Conservation (phyloP, 2,329 filamentous ascomycete genomes). For the Didymella pomorum region DNA sequence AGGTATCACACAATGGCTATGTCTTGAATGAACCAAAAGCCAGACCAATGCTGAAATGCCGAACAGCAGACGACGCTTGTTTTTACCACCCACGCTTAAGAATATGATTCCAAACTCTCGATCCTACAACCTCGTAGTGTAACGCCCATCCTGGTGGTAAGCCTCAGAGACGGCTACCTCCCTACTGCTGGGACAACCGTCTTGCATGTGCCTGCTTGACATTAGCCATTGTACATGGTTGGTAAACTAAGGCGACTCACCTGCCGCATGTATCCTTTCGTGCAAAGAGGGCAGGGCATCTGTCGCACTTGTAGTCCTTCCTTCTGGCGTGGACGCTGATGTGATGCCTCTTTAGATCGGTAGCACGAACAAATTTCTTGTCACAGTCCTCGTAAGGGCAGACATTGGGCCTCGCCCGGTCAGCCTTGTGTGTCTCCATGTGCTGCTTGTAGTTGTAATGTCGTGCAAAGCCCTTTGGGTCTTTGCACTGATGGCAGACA, state of each 20-base stretch:
- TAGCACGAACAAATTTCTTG: conserved; percentile 82
- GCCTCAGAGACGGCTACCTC: conserved; percentile 26
- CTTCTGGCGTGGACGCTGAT: conserved; percentile 75
- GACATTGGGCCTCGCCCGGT: conserved; percentile 72
- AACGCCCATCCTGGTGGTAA: conserved; percentile 14
- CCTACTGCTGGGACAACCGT: conserved; percentile 72
- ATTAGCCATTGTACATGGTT: conserved; percentile 26
- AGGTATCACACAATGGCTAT: not conserved
- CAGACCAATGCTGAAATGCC: conserved; percentile 8
- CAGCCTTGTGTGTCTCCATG: conserved; percentile 81
- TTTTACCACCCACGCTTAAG: conserved; percentile 21
- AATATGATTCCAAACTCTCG: not conserved
- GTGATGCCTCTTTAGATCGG: conserved; percentile 72
- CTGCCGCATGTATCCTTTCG: conserved; percentile 84
- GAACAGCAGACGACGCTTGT: conserved; percentile 4
- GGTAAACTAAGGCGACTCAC: conserved; percentile 56
- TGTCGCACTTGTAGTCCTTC: conserved; percentile 73
- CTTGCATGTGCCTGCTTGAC: conserved; percentile 73
- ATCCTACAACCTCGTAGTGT: conserved; percentile 6
- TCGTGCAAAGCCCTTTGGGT: conserved; percentile 76
- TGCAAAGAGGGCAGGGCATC: conserved; percentile 75
- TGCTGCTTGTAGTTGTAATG: conserved; percentile 89
- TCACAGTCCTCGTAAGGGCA: conserved; percentile 72
- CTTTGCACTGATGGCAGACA: conserved; percentile 72
- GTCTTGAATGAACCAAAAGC: not conserved